Conservation (phyloP, 2,329 filamentous ascomycete species). For the Gliomastix tumulicola region DNA sequence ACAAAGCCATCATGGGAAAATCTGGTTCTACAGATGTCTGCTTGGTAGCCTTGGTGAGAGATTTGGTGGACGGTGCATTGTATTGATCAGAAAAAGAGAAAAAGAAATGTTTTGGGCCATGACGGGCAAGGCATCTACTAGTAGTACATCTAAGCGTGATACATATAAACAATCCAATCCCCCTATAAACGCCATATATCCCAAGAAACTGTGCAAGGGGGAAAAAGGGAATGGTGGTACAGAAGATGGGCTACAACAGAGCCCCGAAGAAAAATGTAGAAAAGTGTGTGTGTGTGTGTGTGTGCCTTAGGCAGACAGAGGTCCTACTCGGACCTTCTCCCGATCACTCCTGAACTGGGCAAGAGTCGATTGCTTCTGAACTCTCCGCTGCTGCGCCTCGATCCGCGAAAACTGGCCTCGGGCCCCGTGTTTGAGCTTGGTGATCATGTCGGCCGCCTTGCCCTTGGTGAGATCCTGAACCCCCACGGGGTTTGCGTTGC, state of each 20-base stretch:
- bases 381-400: conserved; percentile 44
- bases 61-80: too few species aligned
- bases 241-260: too few species aligned
- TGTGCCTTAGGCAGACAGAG: conserved; percentile 29
- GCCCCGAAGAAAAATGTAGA: not conserved
- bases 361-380: conserved; percentile 25
- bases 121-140: too few species aligned
- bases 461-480: conserved; percentile 64
- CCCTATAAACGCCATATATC: too few species aligned
- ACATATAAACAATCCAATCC: not conserved
- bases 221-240: too few species aligned
- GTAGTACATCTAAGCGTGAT: too few species aligned
- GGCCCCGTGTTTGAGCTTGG: conserved; percentile 80
- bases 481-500: conserved; percentile 43
- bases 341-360: conserved; percentile 32
- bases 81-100: too few species aligned
- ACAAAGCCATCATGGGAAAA: too few species aligned
- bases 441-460: conserved; percentile 83
- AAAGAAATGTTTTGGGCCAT: too few species aligned
- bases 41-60: too few species aligned
- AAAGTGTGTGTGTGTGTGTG: not conserved
- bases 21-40: too few species aligned
- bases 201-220: too few species aligned
- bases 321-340: conserved; percentile 51
- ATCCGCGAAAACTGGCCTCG: conserved; percentile 52